Conservation (phyloP, 2,329 filamentous ascomycete genomes). For the Lachnellula cervina region DNA sequence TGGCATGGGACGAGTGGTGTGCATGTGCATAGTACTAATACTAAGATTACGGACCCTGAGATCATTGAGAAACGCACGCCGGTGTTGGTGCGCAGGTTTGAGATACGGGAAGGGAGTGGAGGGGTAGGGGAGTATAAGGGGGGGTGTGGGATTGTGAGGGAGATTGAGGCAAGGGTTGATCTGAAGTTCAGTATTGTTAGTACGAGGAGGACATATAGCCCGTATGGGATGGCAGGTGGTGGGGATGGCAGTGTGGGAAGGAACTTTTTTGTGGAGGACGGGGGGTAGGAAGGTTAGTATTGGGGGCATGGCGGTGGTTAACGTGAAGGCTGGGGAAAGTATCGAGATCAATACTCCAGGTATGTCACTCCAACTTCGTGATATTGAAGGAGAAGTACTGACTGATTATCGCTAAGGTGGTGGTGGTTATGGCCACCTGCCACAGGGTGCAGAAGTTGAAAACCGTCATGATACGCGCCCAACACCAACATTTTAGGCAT, state of each 20-base stretch:
- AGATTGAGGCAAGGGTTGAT: constrained; percentile 47
- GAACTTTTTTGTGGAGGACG: constrained; percentile 76
- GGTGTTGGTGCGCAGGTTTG: constrained; percentile 65
- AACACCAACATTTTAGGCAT: too few species aligned
- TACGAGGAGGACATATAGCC: constrained; percentile 67
- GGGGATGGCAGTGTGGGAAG: constrained; percentile 69
- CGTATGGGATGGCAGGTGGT: constrained; percentile 79
- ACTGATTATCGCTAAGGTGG: too few species aligned
- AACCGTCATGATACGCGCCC: too few species aligned
- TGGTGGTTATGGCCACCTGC: too few species aligned
- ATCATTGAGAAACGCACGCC: constrained; percentile 73
- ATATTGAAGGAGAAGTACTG: too few species aligned
- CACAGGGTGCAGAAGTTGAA: too few species aligned
- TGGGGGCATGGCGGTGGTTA: constrained; percentile 17
- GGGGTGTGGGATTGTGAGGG: constrained; percentile 68
- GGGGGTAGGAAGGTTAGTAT: constrained; percentile 25
- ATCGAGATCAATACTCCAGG: constrained; percentile 21
- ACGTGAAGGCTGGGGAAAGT: constrained; percentile 19
- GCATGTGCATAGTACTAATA: constrained; percentile 84
- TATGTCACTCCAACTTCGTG: too few species aligned
- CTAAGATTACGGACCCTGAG: constrained; percentile 75
- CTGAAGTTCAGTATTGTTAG: constrained; percentile 32
- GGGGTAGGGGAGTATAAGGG: constrained; percentile 61
- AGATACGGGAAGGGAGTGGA: constrained; percentile 55
- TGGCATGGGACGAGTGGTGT: constrained; percentile 72